A percentile compares a stretch with the other conserved stretches of the same genome.
Evolutionary conservation across 176 grass and related monocot genomes (phyloP).

Genomic region (Poa pratensis): DNA sequence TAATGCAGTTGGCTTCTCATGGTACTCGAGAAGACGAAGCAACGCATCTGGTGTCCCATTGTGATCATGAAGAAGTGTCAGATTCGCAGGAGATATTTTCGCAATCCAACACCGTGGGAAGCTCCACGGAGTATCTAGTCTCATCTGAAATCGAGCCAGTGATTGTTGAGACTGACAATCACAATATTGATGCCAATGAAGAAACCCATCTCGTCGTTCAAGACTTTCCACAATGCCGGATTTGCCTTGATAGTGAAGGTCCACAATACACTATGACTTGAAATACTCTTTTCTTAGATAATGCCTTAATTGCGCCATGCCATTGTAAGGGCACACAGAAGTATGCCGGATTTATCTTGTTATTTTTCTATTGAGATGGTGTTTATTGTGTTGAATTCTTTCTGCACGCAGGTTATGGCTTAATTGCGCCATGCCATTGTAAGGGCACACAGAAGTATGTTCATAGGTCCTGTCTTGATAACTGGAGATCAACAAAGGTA

Average conservation of each 20-base stretch:
- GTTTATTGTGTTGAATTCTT: constrained; percentile 10
- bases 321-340: no score
- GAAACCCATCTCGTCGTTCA: constrained; percentile 66
- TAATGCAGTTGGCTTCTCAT: constrained; percentile 75
- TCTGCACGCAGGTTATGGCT: constrained; percentile 66
- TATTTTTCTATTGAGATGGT: constrained; percentile 23
- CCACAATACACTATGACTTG: constrained; percentile 23
- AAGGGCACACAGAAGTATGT: constrained; percentile 98
- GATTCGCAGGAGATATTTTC: constrained; percentile 47
- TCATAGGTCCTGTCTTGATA: constrained; percentile 91
- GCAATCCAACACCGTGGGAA: constrained; percentile 20
- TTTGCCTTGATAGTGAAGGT: constrained; percentile 98
- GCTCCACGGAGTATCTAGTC: constrained; percentile 38
- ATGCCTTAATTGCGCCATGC: no score
- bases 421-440: constrained; percentile 91
- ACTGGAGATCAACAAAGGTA: constrained; percentile 99
- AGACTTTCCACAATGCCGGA: constrained; percentile 79
- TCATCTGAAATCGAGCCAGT: constrained; percentile 72
- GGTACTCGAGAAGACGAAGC: constrained; percentile 48
- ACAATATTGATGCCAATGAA: constrained; percentile 50
- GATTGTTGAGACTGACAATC: constrained; percentile 32
- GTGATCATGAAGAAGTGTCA: constrained; percentile 38
- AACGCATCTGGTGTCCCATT: constrained; percentile 18
- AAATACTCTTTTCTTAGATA: constrained; percentile 14
- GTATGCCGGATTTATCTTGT: no score